Evolutionary conservation across 2,329 filamentous ascomycete genomes (phyloP).

Genomic region (Fusarium circinatum): DNA sequence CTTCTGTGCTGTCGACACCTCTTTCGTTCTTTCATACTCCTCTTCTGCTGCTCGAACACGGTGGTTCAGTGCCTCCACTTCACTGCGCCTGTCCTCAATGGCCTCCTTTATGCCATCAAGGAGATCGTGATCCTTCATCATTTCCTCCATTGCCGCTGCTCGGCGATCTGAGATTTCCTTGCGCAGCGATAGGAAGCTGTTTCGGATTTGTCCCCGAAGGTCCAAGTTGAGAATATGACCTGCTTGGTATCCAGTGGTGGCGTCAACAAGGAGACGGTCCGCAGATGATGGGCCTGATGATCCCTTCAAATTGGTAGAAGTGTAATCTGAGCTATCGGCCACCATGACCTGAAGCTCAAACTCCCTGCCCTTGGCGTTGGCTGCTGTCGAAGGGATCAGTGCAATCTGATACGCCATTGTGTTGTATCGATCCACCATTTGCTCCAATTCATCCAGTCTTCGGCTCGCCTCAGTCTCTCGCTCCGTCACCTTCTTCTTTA

Average conservation of each 20-base stretch:
- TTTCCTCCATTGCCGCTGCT: constrained; percentile 82
- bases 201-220: constrained; percentile 83
- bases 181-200: constrained; percentile 78
- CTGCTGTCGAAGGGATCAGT: constrained; percentile 84
- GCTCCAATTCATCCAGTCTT: constrained; percentile 92
- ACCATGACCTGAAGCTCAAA: constrained; percentile 89
- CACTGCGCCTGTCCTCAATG: constrained; percentile 92
- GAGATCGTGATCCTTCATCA: constrained; percentile 94
- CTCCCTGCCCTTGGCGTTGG: constrained; percentile 84
- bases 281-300: constrained; percentile 57
- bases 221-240: constrained; percentile 90
- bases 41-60: constrained; percentile 88
- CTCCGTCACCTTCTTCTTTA: constrained; percentile 83
- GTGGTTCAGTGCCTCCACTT: constrained; percentile 92
- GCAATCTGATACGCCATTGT: constrained; percentile 93
- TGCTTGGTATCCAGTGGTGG: constrained; percentile 88
- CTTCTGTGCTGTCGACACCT: constrained; percentile 86
- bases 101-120: constrained; percentile 96
- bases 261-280: constrained; percentile 84
- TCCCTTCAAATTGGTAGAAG: constrained; percentile 66
- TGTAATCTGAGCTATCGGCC: constrained; percentile 81
- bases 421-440: constrained; percentile 90
- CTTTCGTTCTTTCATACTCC: constrained; percentile 93
- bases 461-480: constrained; percentile 88
- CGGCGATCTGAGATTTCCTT: constrained; percentile 94